Base-by-base conservation (phyloP, 371 early-diverging fungal species). In the Mucor sp. region DNA sequence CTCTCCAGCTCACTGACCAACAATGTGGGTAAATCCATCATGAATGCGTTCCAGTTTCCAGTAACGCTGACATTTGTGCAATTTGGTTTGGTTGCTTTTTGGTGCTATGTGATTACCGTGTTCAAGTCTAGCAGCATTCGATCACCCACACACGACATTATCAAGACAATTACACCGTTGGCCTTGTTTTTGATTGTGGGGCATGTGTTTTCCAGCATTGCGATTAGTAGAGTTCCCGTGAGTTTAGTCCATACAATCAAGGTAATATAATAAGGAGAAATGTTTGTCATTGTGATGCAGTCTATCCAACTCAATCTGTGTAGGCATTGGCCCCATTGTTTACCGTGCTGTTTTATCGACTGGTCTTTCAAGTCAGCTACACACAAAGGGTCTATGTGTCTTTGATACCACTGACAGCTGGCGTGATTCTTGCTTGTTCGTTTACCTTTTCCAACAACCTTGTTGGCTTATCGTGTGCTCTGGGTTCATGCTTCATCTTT, bases 241-340 rank as follows among this genome's bases (percentile, higher is more conserved):
- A 89, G 90, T 60, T 87, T 94, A 63, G 92, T 93, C 5, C 95
- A 95, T 67, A 95, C 95, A n/a, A 90, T 95, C 72, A 95, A 95
- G 89, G 93, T 92, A n/a, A n/a, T n/a, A n/a, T n/a, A n/a, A n/a
- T n/a, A 80, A 75, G 63, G 23, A 19, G 78, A 19, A 78, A 92
- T 93, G 93, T 92, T 93, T 73, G 60, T 84, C 33, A 80, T 88
- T 4, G 90, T 92, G 21, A 19, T 23, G 28, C n/a, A 4, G 37
- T 35, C 11, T 28, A 55, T 19, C 5, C 28, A 15, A 41, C 35
- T 35, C 5, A 39, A 59, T 37, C 41, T 4, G 6, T 30, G 23
- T 70, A 94, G 93, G 93, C 93, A 12, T 74, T 94, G 1, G 90
- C 94, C 11, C 96, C 96, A 25, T 82, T 95, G 25, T 95, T 95